A percentile compares a stretch with the other conserved stretches of the same genome.
These are phyloP conservation scores for Lentinus brumalis DNA, from an alignment of 768 basidiomycete genomes.

Conservation along the genomic window DNA sequence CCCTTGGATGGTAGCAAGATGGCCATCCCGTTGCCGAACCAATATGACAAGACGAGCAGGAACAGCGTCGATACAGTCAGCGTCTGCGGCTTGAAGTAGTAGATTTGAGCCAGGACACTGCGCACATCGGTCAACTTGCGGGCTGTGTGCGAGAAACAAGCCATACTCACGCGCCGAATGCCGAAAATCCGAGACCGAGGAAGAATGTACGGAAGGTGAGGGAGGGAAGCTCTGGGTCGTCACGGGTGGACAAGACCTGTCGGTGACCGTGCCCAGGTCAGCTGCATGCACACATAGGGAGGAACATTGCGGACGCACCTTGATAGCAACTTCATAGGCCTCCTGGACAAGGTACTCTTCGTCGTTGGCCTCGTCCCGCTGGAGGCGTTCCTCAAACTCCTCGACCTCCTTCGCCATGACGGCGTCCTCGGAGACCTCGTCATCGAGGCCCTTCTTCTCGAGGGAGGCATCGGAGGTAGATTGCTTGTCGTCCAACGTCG, in stretches of 20 bases:
- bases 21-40: conserved; percentile 49
- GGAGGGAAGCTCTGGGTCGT: conserved; percentile 42
- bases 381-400: conserved; percentile 34
- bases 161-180: conserved; percentile 51
- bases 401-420: conserved; percentile 31
- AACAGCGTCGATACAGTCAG: conserved; percentile 51
- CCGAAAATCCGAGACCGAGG: conserved; percentile 54
- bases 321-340: conserved; percentile 43
- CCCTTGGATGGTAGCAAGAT: conserved; percentile 32
- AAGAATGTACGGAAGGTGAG: conserved; percentile 61
- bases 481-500: conserved; percentile 25
- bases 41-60: conserved; percentile 53
- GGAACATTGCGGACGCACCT: conserved; percentile 26
- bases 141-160: background rate
- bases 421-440: conserved; percentile 26
- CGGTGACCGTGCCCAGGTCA: background rate
- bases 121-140: background rate
- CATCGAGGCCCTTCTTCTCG: conserved; percentile 24
- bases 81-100: conserved; percentile 49
- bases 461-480: conserved; percentile 20
- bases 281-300: background rate
- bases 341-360: conserved; percentile 39
- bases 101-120: conserved; percentile 36
- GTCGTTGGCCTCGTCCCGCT: conserved; percentile 33
- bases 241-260: conserved; percentile 37